Evolutionary conservation across 2,329 filamentous ascomycete species (phyloP).

Genomic region (Alternaria sp.): DNA sequence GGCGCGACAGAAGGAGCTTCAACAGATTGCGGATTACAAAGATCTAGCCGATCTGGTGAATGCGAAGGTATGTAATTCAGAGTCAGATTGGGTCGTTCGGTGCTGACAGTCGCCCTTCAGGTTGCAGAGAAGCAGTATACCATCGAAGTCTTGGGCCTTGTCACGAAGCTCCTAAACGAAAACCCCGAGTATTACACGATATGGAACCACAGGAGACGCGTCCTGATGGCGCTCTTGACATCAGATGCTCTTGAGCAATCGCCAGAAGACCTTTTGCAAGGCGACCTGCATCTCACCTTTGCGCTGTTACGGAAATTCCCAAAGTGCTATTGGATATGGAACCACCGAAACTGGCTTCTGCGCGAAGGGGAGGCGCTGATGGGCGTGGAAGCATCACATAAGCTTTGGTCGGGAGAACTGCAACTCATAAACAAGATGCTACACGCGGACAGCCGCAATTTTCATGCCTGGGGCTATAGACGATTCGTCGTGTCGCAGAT

Average conservation of each 20-base stretch:
- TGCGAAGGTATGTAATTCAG: conserved; percentile 61
- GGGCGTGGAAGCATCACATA: conserved; percentile 62
- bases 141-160: conserved; percentile 69
- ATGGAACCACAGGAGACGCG: conserved; percentile 86
- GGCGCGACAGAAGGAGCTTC: conserved; percentile 74
- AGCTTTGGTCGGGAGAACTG: conserved; percentile 86
- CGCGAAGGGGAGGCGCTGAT: conserved; percentile 74
- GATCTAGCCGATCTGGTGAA: conserved; percentile 74
- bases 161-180: conserved; percentile 75
- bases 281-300: conserved; percentile 83
- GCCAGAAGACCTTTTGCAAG: conserved; percentile 66
- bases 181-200: conserved; percentile 92
- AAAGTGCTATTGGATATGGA: conserved; percentile 99
- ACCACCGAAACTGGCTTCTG: conserved; percentile 88
- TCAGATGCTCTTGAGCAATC: conserved; percentile 29
- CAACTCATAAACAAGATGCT: conserved; percentile 89
- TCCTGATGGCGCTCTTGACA: conserved; percentile 69
- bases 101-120: conserved; percentile 33
- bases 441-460: conserved; percentile 84
- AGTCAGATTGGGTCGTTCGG: background rate
- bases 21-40: conserved; percentile 80
- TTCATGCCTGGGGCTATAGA: conserved; percentile 95
- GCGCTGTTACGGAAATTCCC: conserved; percentile 85
- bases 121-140: conserved; percentile 60
- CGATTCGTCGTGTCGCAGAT: conserved; percentile 79